These are phyloP conservation scores for Phyllachora maydis DNA, from an alignment of 2,329 filamentous ascomycete species.

Conservation along the genomic window DNA sequence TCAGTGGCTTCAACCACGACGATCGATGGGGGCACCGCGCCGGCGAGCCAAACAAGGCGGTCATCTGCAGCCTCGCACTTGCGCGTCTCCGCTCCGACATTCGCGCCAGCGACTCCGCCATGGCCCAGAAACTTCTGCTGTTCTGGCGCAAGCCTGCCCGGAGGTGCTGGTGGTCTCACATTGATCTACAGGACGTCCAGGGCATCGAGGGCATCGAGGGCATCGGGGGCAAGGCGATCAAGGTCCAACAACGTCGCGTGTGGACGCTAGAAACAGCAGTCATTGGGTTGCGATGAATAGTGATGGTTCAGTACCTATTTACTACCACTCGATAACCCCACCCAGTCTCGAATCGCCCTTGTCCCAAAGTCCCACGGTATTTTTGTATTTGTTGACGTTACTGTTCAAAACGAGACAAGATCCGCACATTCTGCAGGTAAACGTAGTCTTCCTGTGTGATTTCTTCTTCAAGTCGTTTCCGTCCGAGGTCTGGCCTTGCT, in stretches of 20 bases:
- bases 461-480: no score
- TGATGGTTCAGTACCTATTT: no score
- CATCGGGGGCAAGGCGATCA: conserved; percentile 54
- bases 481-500: no score
- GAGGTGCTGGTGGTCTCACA: conserved; percentile 97
- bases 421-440: no score
- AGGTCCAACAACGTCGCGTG: conserved; percentile 94
- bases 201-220: conserved; percentile 52
- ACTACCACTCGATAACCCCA: no score
- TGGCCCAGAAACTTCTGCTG: conserved; percentile 92
- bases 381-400: no score
- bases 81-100: conserved; percentile 86
- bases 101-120: conserved; percentile 57
- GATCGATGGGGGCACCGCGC: conserved; percentile 92
- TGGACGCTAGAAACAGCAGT: conserved; percentile 99
- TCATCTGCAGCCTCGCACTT: conserved; percentile 89
- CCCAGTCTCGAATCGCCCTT: no score
- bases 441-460: no score
- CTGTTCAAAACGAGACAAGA: no score
- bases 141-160: conserved; percentile 97
- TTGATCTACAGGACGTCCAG: conserved; percentile 75
- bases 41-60: conserved; percentile 94
- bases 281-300: conserved; percentile 68
- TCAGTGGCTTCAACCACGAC: conserved; percentile 86
- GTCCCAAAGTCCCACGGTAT: no score